phyloP scores from a whole-genome alignment of 1,284 basidiomycete species.

The Golubevia sp. region DNA sequence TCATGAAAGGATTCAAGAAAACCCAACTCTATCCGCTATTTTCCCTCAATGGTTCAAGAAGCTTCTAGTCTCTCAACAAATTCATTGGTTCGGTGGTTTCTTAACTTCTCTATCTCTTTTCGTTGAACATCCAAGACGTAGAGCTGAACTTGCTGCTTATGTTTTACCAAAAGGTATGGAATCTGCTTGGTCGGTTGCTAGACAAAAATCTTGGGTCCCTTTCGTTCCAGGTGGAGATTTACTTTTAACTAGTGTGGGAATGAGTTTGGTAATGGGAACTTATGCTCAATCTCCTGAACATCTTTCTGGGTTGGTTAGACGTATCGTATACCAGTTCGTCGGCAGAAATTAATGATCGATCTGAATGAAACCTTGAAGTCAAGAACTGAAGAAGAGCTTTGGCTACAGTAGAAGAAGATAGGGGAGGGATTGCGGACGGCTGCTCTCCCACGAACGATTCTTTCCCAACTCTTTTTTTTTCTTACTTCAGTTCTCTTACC shows the following conservation, averaged over 20 bases:
- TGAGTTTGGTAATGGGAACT: constrained; percentile 88
- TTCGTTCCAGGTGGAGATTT: constrained; percentile 71
- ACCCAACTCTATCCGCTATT: constrained; percentile 8
- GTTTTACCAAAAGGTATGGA: constrained; percentile 89
- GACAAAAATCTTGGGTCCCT: constrained; percentile 78
- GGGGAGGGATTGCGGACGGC: too few species aligned
- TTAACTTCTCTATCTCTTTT: constrained; percentile 78
- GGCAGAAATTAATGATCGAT: constrained; percentile 75
- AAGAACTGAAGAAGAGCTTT: too few species aligned
- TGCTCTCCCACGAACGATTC: too few species aligned
- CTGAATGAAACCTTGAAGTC: too few species aligned
- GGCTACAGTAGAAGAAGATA: too few species aligned
- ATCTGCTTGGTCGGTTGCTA: constrained; percentile 79
- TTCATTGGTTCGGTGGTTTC: constrained; percentile 79
- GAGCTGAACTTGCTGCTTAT: constrained; percentile 90
- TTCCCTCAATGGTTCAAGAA: constrained; percentile 66
- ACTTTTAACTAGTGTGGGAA: constrained; percentile 72
- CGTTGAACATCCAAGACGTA: constrained; percentile 80
- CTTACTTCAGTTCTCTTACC: too few species aligned
- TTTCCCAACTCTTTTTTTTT: too few species aligned
- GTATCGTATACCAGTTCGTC: constrained; percentile 88
- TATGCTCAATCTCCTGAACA: constrained; percentile 84
- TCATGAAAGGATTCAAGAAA: neutral
- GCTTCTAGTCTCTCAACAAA: constrained; percentile 71
- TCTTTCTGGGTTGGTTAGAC: constrained; percentile 81